Conservation (phyloP, 148 eudicot species). For the Simmondsia chinensis region DNA sequence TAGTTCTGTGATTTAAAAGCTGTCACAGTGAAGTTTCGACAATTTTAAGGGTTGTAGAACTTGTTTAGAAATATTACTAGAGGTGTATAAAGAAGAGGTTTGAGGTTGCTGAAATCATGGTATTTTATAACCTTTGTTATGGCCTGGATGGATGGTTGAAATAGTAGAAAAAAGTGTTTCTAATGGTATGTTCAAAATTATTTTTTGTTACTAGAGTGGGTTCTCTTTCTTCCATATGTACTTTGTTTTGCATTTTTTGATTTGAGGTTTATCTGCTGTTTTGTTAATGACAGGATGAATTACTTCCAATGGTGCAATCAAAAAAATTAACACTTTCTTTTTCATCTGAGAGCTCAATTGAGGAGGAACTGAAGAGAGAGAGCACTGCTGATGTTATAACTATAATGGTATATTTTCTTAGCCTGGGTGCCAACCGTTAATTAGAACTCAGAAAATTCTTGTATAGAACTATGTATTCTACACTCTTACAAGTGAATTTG, state of each 20-base stretch:
- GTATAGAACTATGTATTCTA: background rate
- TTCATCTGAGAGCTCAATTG: slow-evolving; percentile 97
- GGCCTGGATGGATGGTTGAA: too few relatives aligned
- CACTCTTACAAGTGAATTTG: background rate
- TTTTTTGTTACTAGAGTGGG: too few relatives aligned
- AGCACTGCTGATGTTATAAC: slow-evolving; percentile 97
- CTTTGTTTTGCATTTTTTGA: background rate
- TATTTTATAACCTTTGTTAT: too few relatives aligned
- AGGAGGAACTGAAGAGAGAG: slow-evolving; percentile 97
- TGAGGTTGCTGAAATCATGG: too few relatives aligned
- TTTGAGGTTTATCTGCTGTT: background rate
- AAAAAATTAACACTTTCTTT: slow-evolving; percentile 74
- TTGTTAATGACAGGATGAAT: slow-evolving; percentile 57
- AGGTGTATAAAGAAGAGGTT: too few relatives aligned
- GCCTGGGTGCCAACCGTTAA: background rate
- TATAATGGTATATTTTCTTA: slow-evolving; percentile 42
- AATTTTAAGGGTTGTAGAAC: too few relatives aligned
- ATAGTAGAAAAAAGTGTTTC: too few relatives aligned
- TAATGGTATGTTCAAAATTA: too few relatives aligned
- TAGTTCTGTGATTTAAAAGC: too few relatives aligned
- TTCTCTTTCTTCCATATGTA: background rate
- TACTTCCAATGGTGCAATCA: slow-evolving; percentile 78
- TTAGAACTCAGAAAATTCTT: background rate
- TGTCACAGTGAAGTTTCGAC: too few relatives aligned
- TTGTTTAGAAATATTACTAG: too few relatives aligned